phyloP scores from a whole-genome alignment of 2,329 filamentous ascomycete genomes.

The Colletotrichum ledebouriae region DNA sequence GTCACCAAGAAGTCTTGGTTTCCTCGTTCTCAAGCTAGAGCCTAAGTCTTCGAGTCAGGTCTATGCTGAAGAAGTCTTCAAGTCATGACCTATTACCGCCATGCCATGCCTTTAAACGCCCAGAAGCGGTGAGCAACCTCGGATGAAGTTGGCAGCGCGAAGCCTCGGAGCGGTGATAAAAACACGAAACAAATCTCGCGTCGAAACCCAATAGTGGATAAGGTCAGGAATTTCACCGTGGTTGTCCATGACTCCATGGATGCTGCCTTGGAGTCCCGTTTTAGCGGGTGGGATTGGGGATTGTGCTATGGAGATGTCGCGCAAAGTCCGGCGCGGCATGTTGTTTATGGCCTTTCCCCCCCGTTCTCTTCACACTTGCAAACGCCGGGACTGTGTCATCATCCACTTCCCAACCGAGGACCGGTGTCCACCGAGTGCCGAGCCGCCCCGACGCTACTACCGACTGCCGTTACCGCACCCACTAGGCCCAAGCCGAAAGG shows the following conservation, averaged over 20 bases:
- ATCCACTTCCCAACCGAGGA: constrained; percentile 21
- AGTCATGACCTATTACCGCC: background rate
- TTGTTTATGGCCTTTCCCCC: background rate
- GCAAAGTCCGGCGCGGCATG: constrained; percentile 22
- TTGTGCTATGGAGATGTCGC: constrained; percentile 7
- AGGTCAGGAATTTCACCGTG: constrained; percentile 17
- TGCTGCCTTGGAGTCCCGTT: constrained; percentile 16
- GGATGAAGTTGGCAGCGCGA: constrained; percentile 20
- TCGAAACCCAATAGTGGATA: constrained; percentile 34
- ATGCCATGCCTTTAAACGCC: background rate
- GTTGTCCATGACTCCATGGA: constrained; percentile 31
- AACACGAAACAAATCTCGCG: constrained; percentile 18
- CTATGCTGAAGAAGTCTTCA: background rate
- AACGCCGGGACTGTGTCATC: constrained; percentile 8
- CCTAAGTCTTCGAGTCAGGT: background rate
- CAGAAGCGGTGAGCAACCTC: constrained; percentile 16
- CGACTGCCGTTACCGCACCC: constrained; percentile 31
- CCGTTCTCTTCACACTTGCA: constrained; percentile 3
- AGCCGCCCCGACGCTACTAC: constrained; percentile 32
- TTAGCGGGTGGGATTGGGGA: constrained; percentile 21
- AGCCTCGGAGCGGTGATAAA: constrained; percentile 28
- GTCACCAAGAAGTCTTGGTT: too few species aligned
- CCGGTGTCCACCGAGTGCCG: constrained; percentile 37
- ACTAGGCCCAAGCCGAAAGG: constrained; percentile 34
- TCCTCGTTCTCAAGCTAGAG: background rate